Evolutionary conservation across 176 grass and related monocot genomes (phyloP), one percentile per base, ranked within the genome.

Genomic region (Paspalum vaginatum): DNA sequence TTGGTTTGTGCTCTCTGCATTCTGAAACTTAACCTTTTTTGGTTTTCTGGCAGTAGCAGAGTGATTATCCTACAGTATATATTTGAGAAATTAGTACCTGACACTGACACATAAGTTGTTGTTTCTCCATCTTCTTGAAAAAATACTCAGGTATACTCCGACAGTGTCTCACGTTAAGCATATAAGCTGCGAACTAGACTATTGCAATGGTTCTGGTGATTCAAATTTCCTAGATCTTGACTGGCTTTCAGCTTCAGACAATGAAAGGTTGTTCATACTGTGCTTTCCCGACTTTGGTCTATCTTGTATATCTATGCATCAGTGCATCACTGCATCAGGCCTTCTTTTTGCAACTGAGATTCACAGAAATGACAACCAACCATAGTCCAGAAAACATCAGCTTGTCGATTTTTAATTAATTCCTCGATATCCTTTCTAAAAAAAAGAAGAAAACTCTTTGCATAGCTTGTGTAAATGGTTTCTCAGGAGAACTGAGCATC

Each of bases 211-310:
- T 67, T 73, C 88, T 61, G 88, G 88, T 25, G 88, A 89, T 78
- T 89, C 88, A 61, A 89, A 89, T 81, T 89, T 89, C 50, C 83
- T 89, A 53, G 79, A 89, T 77, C 83, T 89, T 78, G 88, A 86
- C 67, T 89, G 83, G 88, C 83, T 89, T 82, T 78, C 83, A 53
- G 52, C 78, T 86, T 82, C 88, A 86, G 88, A 78, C 50, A 85
- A 77, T 58, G 88, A 82, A 89, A 86, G 88, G 88, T 89, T 74
- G 52, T 75, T 82, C 32, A 45, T 69, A 82, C 24, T 22, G 17
- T 75, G 52, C 76, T 40, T 75, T 77, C 38, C 8, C 16, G 42
- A 75, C 22, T 80, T 68, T 74, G 39, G 52, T 71, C 39, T 73
- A 72, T 61, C 27, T n/a, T 59, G 27, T 76, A 24, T 76, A 52